Evolutionary conservation across 495 filamentous ascomycete genomes (phyloP).

Genomic region (Haplographium delicatum): DNA sequence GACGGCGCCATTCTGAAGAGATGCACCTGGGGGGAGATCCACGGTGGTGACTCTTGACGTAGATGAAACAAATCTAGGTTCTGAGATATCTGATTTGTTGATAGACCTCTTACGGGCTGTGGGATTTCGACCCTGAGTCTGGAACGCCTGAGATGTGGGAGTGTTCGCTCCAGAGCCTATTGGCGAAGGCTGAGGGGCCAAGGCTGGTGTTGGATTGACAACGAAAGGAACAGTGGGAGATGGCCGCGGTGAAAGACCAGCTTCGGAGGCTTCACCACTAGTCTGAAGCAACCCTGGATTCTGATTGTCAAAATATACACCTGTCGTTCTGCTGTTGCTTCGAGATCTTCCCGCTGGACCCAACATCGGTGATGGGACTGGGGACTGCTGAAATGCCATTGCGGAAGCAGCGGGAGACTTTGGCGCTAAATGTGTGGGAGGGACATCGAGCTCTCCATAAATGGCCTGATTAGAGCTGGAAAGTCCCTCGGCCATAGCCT

Average conservation of each 20-base stretch:
- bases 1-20: slow-evolving; percentile 22
- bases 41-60: slow-evolving; percentile 69
- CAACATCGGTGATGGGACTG: slow-evolving; percentile 29
- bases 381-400: slow-evolving; percentile 38
- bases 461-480: slow-evolving; percentile 20
- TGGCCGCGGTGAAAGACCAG: slow-evolving; percentile 46
- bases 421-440: slow-evolving; percentile 25
- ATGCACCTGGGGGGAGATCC: slow-evolving; percentile 48
- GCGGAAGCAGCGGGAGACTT: slow-evolving; percentile 41
- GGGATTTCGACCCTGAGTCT: slow-evolving; percentile 21
- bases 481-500: slow-evolving; percentile 15
- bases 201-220: slow-evolving; percentile 51
- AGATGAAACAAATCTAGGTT: slow-evolving; percentile 72
- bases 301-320: slow-evolving; percentile 40
- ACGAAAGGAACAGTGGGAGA: slow-evolving; percentile 46
- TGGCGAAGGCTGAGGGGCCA: slow-evolving; percentile 34
- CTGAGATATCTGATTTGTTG: slow-evolving; percentile 74
- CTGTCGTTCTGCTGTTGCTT: slow-evolving; percentile 42
- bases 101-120: slow-evolving; percentile 53
- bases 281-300: slow-evolving; percentile 31
- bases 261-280: slow-evolving; percentile 15
- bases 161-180: slow-evolving; percentile 31
- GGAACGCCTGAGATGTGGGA: slow-evolving; percentile 24
- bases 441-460: slow-evolving; percentile 23
- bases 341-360: slow-evolving; percentile 27